These are phyloP conservation scores for Diaporthe ilicicola DNA, from an alignment of 2,329 filamentous ascomycete genomes.

Conservation along the genomic window DNA sequence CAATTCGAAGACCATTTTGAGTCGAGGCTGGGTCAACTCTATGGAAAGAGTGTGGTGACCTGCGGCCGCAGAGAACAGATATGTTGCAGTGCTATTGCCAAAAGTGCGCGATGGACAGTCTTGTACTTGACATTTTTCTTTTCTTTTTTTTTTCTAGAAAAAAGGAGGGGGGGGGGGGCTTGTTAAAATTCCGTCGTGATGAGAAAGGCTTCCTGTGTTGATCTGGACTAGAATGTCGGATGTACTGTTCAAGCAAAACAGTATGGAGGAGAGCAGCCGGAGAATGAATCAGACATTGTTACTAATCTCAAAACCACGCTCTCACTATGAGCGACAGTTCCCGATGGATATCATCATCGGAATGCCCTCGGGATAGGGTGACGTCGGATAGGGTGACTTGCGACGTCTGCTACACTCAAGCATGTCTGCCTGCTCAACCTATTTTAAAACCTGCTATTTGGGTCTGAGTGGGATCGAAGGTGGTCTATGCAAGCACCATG, in stretches of 20 bases:
- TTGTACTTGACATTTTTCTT: not conserved
- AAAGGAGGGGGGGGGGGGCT: no score
- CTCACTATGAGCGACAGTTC: not conserved
- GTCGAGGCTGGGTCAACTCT: not conserved
- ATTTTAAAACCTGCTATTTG: not conserved
- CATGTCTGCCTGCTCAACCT: not conserved
- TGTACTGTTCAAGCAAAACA: not conserved
- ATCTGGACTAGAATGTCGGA: not conserved
- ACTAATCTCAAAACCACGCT: not conserved
- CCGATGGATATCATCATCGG: no score
- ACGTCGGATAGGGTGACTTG: no score
- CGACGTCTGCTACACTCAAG: not conserved
- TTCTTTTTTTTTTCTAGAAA: no score
- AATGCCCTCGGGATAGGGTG: not conserved
- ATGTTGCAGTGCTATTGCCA: not conserved
- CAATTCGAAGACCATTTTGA: not conserved
- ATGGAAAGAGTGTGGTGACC: not conserved
- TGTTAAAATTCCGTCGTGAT: not conserved
- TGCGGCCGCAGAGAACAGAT: not conserved
- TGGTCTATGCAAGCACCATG: not conserved
- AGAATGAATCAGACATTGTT: not conserved
- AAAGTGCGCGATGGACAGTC: not conserved
- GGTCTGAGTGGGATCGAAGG: no score
- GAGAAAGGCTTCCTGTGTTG: no score
- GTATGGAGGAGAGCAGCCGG: no score